Evolutionary conservation across 2,329 filamentous ascomycete species (phyloP).

Genomic region (Colletotrichum godetiae): DNA sequence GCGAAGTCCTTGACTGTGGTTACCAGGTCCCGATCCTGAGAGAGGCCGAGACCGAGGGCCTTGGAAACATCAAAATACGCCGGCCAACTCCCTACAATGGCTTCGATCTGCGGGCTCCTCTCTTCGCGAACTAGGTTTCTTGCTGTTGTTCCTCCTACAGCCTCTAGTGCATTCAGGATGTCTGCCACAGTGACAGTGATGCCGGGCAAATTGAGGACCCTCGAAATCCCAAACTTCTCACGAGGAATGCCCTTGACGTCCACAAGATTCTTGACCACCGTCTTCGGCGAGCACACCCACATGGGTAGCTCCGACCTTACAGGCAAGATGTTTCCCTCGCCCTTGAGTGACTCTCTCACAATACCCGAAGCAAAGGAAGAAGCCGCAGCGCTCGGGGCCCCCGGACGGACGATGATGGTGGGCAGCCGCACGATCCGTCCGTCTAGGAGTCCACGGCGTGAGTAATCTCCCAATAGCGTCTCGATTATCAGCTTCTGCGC

Average conservation of each 20-base stretch:
- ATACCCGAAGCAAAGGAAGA: conserved; percentile 72
- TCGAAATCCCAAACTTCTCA: conserved; percentile 51
- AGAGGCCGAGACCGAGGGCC: conserved; percentile 64
- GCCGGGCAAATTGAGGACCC: conserved; percentile 64
- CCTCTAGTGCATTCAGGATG: conserved; percentile 62
- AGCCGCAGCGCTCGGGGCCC: conserved; percentile 69
- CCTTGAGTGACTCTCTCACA: conserved; percentile 68
- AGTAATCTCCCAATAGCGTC: conserved; percentile 63
- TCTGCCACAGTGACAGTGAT: conserved; percentile 63
- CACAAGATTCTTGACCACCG: conserved; percentile 58
- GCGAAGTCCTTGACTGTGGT: conserved; percentile 44
- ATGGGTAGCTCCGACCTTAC: conserved; percentile 54
- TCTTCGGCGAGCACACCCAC: conserved; percentile 60
- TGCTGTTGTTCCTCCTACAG: conserved; percentile 59
- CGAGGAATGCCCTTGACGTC: conserved; percentile 53
- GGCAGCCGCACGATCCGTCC: conserved; percentile 68
- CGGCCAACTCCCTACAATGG: conserved; percentile 67
- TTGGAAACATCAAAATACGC: conserved; percentile 60
- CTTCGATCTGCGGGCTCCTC: conserved; percentile 57
- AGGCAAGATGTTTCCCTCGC: conserved; percentile 56
- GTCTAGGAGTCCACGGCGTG: conserved; percentile 65
- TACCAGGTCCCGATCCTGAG: conserved; percentile 54
- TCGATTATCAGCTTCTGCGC: conserved; percentile 73
- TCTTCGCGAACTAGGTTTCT: conserved; percentile 58
- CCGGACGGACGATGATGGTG: conserved; percentile 70